A percentile compares a stretch with the other conserved stretches of the same genome.
Conservation (phyloP, 2,329 filamentous ascomycete species). For the Aspergillus fructus region DNA sequence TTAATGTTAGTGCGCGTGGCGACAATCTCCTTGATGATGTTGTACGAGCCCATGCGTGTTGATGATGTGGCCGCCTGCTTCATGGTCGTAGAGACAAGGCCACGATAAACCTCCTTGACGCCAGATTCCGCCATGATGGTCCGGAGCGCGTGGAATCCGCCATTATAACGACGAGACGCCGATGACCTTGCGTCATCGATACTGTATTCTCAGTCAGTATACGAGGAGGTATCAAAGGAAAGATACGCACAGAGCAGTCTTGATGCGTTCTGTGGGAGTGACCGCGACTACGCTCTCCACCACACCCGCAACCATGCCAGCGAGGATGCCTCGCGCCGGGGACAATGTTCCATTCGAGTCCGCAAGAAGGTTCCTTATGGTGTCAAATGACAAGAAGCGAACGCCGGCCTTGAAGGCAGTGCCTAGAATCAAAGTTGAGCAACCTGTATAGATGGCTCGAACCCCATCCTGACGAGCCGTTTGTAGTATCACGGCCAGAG, state of each 20-base stretch:
- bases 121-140: slow-evolving; percentile 55
- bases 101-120: slow-evolving; percentile 57
- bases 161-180: slow-evolving; percentile 45
- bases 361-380: slow-evolving; percentile 58
- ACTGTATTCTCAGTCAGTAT: slow-evolving; percentile 10
- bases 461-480: slow-evolving; percentile 59
- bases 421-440: slow-evolving; percentile 59
- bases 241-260: slow-evolving; percentile 45
- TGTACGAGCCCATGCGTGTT: slow-evolving; percentile 63
- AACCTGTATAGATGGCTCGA: slow-evolving; percentile 63
- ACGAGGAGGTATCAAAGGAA: background rate
- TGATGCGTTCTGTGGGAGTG: slow-evolving; percentile 67
- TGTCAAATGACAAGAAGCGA: slow-evolving; percentile 65
- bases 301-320: slow-evolving; percentile 64
- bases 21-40: slow-evolving; percentile 62
- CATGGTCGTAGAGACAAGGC: slow-evolving; percentile 60
- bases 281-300: slow-evolving; percentile 64
- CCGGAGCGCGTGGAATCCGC: slow-evolving; percentile 51
- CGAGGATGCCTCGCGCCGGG: slow-evolving; percentile 57
- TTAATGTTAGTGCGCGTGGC: slow-evolving; percentile 49
- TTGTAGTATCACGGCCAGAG: slow-evolving; percentile 55
- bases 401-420: slow-evolving; percentile 65
- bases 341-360: slow-evolving; percentile 57
- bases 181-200: slow-evolving; percentile 60
- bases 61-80: slow-evolving; percentile 64